Conservation (phyloP, 257 asterid species). For the Solanum chilense region DNA sequence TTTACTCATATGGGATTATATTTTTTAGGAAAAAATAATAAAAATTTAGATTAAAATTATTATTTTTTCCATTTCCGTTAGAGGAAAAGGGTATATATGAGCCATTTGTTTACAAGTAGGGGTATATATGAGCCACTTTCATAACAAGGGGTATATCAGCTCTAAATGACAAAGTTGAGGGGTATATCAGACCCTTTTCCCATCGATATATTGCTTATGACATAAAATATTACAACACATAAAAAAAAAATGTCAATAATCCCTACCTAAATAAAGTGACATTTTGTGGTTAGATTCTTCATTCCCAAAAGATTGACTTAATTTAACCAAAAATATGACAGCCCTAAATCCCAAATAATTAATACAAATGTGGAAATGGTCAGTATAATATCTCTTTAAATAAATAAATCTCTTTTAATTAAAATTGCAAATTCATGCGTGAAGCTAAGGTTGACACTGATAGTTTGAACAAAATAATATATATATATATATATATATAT, state of each 20-base stretch:
- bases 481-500: background rate
- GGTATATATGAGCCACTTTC: too few species aligned
- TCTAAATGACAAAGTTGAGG: too few species aligned
- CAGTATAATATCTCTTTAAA: background rate
- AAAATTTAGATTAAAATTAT: too few species aligned
- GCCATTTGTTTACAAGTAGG: too few species aligned
- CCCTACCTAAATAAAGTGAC: background rate
- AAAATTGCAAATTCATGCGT: background rate
- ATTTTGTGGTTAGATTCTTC: background rate
- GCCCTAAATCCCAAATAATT: background rate
- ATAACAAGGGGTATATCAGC: too few species aligned
- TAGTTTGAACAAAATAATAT: background rate
- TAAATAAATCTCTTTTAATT: background rate
- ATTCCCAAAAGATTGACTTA: background rate
- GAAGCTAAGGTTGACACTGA: constrained; percentile 2
- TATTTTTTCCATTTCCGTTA: too few species aligned
- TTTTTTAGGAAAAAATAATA: too few species aligned
- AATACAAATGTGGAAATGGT: background rate
- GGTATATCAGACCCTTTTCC: too few species aligned
- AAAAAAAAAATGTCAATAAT: background rate
- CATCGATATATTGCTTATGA: background rate
- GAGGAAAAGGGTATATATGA: too few species aligned
- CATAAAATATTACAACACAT: background rate
- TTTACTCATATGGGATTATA: too few species aligned
- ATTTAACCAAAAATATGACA: background rate